Base-by-base conservation (phyloP, 371 early-diverging fungal genomes). In the Rhizopus sp. region DNA sequence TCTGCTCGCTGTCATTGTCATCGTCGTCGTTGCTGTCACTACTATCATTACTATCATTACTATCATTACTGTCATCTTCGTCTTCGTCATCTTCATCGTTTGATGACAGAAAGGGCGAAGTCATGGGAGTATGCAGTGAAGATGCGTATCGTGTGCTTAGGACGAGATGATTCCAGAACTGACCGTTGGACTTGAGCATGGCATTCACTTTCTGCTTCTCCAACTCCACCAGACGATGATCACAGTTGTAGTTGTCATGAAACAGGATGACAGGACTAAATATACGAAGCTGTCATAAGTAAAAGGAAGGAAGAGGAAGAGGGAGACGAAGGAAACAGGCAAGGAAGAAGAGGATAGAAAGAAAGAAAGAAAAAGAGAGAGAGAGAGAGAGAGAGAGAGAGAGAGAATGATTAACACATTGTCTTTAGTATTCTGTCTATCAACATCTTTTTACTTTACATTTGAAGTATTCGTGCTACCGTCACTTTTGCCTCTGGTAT, bases 191-290 rank as follows among this genome's bases (percentile, higher is more conserved):
- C 44, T 59, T 58, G 1, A 67, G 31, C 67, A 67, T 67, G 2
- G 59, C 67, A 45, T 58, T 48, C 2, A 67, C 59, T 38, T 62
- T 57, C 50, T 47, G 39, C 17, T 56, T 67, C 40, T 62, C 59
- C 12, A 56, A 6, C 17, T 62, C 50, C 30, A 62, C 51, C 12
- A 62, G 37, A n/a, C 59, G 44, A 45, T 49, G 33, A 34, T 67
- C 63, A 49, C 52, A 62, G 12, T 29, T 46, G 15, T 46, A 46
- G 49, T 50, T 32, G 42, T 67, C 62, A 53, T 67, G 62, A 17
- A 67, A 67, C 38, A 66, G 31, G 7, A 67, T 59, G 33, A 67
- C 40, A 34, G 67, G 67, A 49, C 57, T 62, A 44, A 67, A 67
- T 48, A 67, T 62, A 50, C 67, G 67, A 33, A 65, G 13, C 65